Percentiles rank a stretch among this genome's conserved stretches.
Conservation (phyloP, 192 early-diverging fungal species). For the Haplosporangium gracile region DNA sequence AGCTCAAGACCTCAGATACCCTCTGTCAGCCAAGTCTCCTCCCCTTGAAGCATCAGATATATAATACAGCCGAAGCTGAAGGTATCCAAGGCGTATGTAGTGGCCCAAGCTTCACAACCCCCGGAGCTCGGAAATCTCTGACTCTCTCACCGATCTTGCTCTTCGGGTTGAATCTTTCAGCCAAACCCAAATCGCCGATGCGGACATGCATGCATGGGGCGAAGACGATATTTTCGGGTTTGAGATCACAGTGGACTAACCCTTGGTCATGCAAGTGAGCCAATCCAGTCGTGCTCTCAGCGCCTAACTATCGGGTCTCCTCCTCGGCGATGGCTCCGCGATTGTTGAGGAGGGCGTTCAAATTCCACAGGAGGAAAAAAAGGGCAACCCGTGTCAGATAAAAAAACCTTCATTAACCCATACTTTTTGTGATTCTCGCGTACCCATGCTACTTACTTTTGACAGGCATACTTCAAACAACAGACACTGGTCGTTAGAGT, state of each 20-base stretch:
- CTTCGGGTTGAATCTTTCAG: neutral
- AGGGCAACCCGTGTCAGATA: neutral
- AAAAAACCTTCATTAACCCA: neutral
- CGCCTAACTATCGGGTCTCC: neutral
- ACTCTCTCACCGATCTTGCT: neutral
- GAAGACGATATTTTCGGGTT: neutral
- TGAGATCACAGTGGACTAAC: neutral
- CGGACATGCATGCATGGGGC: neutral
- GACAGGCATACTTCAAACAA: neutral
- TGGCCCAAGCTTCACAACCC: neutral
- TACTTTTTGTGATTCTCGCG: neutral
- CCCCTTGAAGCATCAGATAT: neutral
- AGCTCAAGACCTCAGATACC: neutral
- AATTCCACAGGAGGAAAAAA: neutral
- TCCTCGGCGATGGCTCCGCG: neutral
- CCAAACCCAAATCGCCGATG: neutral
- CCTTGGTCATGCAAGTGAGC: neutral
- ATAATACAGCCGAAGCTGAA: neutral
- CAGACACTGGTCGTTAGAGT: neutral
- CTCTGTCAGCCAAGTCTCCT: neutral
- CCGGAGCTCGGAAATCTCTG: neutral
- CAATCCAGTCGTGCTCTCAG: neutral
- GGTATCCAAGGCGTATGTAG: neutral
- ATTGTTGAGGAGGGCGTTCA: neutral
- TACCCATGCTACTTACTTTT: neutral